Conservation (phyloP, 2,329 filamentous ascomycete species). For the Blastomyces silverae region DNA sequence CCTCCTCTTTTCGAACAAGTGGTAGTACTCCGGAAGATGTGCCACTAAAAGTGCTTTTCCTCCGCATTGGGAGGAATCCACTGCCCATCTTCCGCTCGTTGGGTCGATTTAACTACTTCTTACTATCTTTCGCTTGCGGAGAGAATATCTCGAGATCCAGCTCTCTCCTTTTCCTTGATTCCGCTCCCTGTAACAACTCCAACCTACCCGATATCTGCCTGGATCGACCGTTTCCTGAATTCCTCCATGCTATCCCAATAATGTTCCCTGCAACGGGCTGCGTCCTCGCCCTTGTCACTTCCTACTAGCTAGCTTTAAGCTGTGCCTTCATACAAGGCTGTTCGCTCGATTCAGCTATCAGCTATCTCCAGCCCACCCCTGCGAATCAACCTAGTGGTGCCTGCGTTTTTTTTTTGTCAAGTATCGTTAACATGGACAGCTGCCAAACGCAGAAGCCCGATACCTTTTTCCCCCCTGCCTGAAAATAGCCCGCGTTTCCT, state of each 20-base stretch:
- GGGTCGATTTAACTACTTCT: not conserved
- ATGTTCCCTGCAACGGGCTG: conserved; percentile 3
- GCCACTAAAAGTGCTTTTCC: conserved; percentile 12
- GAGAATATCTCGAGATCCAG: not conserved
- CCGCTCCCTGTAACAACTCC: not conserved
- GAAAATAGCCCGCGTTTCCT: conserved; percentile 21
- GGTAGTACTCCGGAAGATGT: conserved; percentile 12
- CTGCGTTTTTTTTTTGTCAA: conserved; percentile 10
- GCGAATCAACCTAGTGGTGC: conserved; percentile 1
- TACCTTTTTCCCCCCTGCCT: conserved; percentile 32
- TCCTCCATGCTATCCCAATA: not conserved
- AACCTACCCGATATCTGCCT: not conserved
- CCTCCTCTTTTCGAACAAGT: not conserved
- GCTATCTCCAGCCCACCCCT: not conserved
- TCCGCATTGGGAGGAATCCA: conserved; percentile 12
- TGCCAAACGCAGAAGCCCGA: conserved; percentile 25
- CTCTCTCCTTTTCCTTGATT: not conserved
- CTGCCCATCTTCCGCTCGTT: not conserved
- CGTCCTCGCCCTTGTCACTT: not conserved
- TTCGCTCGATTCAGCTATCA: not conserved
- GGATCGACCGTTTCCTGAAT: conserved; percentile 3
- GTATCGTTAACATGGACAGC: conserved; percentile 38
- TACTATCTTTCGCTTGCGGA: not conserved
- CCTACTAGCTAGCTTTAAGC: not conserved
- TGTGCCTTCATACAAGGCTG: not conserved